Base-by-base conservation (phyloP, 2,329 filamentous ascomycete species). In the Allantophomopsis lycopodina region DNA sequence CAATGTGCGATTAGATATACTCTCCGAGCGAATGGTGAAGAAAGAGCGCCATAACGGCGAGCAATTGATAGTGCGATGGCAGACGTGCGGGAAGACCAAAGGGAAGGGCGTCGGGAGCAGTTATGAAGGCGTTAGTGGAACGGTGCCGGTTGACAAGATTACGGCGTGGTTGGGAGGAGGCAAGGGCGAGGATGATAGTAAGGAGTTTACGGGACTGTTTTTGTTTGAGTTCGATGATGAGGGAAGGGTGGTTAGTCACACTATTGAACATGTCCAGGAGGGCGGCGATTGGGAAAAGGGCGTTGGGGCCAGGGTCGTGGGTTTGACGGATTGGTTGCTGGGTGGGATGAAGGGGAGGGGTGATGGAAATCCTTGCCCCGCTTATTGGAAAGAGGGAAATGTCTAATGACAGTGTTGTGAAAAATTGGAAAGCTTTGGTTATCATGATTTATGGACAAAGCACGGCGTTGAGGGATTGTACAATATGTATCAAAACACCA, bases 201-300 rank as follows among this genome's bases (percentile, higher is more conserved):
- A 83, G 52, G 82, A 88, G 53, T 96, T 96, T 50, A 84, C 79
- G 1, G 91, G 91, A 0, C 61, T 96, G 10, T 98, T 96, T 60
- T 80, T 94, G 43, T 98, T 98, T 57, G 85, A 94, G 48, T 98
- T 98, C 56, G 91, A 96, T 54, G 69, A 76, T 36, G 73, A 94
- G 51, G 91, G 91, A 1, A 71, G 86, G 46, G 76, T 98, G 30
- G 61, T 83, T 36, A 86, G 76, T 49, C 91, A 96, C 59, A 94
- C 85, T 0, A 96, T 98, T 52, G 91, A 98, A 61, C 84, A 94
- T 61, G 83, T 84, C 1, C 83, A 95, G 51, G 80, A 91, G 52
- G 79, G 80, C 13, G 76, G 80, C 32, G 76, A 85, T 18, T 93
- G 82, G 76, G 88, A 95, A 51, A 76, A 75, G 46, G 87, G 76